Conservation (phyloP, 2,329 filamentous ascomycete species). For the Colletotrichum orchidophilum region DNA sequence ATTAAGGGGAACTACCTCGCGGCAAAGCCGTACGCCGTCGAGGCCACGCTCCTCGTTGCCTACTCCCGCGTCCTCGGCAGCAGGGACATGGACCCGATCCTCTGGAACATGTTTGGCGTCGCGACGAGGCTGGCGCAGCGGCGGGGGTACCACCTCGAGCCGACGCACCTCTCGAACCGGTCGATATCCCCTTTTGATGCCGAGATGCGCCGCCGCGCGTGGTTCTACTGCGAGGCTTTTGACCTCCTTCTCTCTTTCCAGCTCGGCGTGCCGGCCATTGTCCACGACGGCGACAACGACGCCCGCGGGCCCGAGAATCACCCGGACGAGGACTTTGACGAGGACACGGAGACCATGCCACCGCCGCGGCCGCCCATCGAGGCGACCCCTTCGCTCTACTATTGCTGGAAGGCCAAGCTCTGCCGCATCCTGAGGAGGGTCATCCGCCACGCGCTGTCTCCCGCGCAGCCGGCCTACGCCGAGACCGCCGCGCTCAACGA, state of each 20-base stretch:
- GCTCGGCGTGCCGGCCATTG: conserved; percentile 61
- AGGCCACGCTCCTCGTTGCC: conserved; percentile 57
- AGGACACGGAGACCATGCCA: conserved; percentile 53
- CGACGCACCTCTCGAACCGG: conserved; percentile 49
- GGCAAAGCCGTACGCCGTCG: conserved; percentile 56
- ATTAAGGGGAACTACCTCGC: conserved; percentile 57
- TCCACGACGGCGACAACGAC: conserved; percentile 58
- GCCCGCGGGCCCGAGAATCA: conserved; percentile 56
- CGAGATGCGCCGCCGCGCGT: conserved; percentile 60
- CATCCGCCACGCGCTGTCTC: conserved; percentile 51
- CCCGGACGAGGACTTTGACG: conserved; percentile 61
- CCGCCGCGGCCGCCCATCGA: conserved; percentile 53
- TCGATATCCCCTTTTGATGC: conserved; percentile 58
- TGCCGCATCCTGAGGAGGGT: conserved; percentile 54
- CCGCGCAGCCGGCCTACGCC: conserved; percentile 47
- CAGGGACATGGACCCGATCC: conserved; percentile 51
- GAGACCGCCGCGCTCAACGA: conserved; percentile 48
- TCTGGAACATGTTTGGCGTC: conserved; percentile 59
- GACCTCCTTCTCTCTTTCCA: conserved; percentile 61
- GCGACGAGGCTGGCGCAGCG: conserved; percentile 59
- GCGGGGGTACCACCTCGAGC: conserved; percentile 62
- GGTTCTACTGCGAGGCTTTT: conserved; percentile 57
- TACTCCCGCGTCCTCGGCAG: conserved; percentile 53
- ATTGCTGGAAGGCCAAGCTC: conserved; percentile 53
- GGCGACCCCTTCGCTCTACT: conserved; percentile 53